phyloP scores from a whole-genome alignment of 805 yeast species.

The Schizosaccharomyces japonicus region DNA sequence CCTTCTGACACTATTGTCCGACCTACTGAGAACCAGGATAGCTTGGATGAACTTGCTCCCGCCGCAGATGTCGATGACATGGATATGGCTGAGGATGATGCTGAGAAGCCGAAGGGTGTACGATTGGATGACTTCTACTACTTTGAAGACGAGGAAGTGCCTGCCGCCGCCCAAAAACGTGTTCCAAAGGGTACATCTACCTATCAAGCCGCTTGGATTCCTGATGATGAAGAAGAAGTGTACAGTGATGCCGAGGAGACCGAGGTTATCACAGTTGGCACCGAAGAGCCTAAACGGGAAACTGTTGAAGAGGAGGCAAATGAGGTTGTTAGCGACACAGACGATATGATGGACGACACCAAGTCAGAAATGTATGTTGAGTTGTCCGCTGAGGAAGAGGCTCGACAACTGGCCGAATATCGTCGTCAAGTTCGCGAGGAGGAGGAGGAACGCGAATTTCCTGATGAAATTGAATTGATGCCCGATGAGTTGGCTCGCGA shows the following conservation, averaged over 20 bases:
- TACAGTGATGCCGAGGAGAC: constrained; percentile 11
- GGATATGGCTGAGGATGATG: constrained; percentile 16
- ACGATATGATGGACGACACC: constrained; percentile 5
- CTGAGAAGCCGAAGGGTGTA: constrained; percentile 20
- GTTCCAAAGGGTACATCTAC: constrained; percentile 53
- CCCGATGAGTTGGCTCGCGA: constrained; percentile 59
- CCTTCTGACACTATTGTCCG: constrained; percentile 9
- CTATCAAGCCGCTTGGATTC: constrained; percentile 53
- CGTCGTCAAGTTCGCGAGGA: constrained; percentile 44
- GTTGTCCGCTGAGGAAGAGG: constrained; percentile 59
- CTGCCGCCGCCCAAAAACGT: constrained; percentile 14
- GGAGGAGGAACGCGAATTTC: constrained; percentile 52
- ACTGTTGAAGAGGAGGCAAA: constrained; percentile 1
- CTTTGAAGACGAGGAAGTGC: constrained; percentile 19
- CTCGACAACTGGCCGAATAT: constrained; percentile 40
- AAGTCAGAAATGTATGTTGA: constrained; percentile 40
- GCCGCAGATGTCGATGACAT: constrained; percentile 11
- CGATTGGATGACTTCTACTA: constrained; percentile 35
- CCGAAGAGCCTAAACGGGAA: neutral
- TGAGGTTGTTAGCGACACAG: neutral
- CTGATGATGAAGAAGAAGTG: constrained; percentile 19
- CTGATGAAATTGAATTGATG: constrained; percentile 74
- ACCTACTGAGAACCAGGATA: constrained; percentile 15
- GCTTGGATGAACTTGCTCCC: constrained; percentile 13
- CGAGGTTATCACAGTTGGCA: constrained; percentile 12